phyloP scores from a whole-genome alignment of 164 flowering plant species.

The Tetracentron sinense region DNA sequence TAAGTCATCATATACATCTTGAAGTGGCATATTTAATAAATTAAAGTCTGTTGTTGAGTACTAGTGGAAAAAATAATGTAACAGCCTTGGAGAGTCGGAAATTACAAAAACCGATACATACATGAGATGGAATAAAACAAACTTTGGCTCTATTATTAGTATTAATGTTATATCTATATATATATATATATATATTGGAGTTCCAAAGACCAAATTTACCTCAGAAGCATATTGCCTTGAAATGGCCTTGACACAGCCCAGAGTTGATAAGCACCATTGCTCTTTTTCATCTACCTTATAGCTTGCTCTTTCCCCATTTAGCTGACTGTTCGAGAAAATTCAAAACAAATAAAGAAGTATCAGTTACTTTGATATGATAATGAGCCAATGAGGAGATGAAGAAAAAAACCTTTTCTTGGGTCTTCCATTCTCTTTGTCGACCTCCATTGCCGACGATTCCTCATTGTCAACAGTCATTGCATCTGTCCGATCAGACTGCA shows the following conservation, averaged over 20 bases:
- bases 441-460: slow-evolving; percentile 64
- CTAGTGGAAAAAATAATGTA: neutral
- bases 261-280: slow-evolving; percentile 84
- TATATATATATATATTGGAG: no score
- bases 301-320: slow-evolving; percentile 39
- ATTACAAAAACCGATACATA: no score
- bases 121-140: no score
- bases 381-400: neutral
- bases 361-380: neutral
- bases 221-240: slow-evolving; percentile 92
- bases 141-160: no score
- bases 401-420: slow-evolving; percentile 45
- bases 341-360: neutral
- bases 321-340: slow-evolving; percentile 33
- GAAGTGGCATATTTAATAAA: neutral
- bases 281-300: slow-evolving; percentile 66
- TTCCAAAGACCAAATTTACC: slow-evolving; percentile 34
- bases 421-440: slow-evolving; percentile 59
- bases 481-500: slow-evolving; percentile 41
- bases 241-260: slow-evolving; percentile 87
- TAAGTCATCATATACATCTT: neutral
- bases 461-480: slow-evolving; percentile 65
- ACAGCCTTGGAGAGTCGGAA: neutral
- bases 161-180: no score
- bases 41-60: neutral